Percentiles rank a stretch among this genome's conserved stretches.
phyloP scores from a whole-genome alignment of 345 rosid genomes.

The Raphanus raphanistrum region DNA sequence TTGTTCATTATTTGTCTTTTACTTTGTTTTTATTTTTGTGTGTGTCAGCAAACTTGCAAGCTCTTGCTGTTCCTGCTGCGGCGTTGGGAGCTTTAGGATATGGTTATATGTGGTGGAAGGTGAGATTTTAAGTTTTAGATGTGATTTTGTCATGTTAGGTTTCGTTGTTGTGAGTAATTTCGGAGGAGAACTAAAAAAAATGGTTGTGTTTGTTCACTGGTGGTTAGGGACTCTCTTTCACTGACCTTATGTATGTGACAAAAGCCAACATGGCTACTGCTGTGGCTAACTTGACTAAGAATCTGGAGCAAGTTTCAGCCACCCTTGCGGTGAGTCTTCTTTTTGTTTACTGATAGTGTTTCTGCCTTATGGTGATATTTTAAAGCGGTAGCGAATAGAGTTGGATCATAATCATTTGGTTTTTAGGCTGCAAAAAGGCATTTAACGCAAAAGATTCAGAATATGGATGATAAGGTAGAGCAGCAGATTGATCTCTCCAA shows the following conservation, averaged over 20 bases:
- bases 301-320: conserved; percentile 73
- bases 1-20: neutral
- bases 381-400: neutral
- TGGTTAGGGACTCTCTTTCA: conserved; percentile 72
- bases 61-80: conserved; percentile 77
- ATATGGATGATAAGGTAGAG: conserved; percentile 84
- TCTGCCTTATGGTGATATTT: neutral
- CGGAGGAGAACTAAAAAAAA: too few relatives aligned
- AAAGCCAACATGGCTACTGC: conserved; percentile 75
- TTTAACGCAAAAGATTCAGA: conserved; percentile 78
- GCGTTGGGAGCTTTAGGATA: conserved; percentile 85
- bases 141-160: neutral
- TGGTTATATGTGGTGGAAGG: conserved; percentile 99
- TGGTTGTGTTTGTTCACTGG: conserved; percentile 5
- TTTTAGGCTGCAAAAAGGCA: conserved; percentile 79
- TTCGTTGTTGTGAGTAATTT: too few relatives aligned
- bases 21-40: neutral
- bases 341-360: neutral
- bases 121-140: conserved; percentile 22
- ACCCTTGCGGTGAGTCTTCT: conserved; percentile 64
- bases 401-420: conserved; percentile 20
- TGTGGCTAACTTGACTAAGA: conserved; percentile 77
- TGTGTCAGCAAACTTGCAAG: conserved; percentile 32
- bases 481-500: conserved; percentile 73
- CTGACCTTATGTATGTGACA: conserved; percentile 93